A percentile compares a stretch with the other conserved stretches of the same genome.
Evolutionary conservation across 441 rosid species (phyloP).

Genomic region (Croton setiger): DNA sequence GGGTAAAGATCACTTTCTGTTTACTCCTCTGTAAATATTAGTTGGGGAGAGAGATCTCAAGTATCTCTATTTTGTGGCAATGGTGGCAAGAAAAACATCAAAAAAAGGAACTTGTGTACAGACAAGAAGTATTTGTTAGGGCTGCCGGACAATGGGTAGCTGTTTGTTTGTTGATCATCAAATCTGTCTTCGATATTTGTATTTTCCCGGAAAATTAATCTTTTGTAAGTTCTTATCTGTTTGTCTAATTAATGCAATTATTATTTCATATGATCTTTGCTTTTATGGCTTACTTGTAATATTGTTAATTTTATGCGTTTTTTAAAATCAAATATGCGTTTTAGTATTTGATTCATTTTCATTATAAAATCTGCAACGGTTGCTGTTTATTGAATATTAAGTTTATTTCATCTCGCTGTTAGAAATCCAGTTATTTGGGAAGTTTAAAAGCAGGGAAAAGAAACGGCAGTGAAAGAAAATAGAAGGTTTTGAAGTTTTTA

Average conservation of each 20-base stretch:
- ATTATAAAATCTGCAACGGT: too few relatives aligned
- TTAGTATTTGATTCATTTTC: too few relatives aligned
- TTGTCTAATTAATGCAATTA: conserved; percentile 21
- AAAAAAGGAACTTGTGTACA: conserved; percentile 13
- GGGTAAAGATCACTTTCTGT: not conserved
- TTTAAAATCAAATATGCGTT: not conserved
- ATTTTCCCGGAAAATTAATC: not conserved
- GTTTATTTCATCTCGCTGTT: too few relatives aligned
- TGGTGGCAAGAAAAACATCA: not conserved
- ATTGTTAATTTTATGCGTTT: not conserved
- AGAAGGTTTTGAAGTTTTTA: too few relatives aligned
- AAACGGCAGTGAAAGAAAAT: too few relatives aligned
- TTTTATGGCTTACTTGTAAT: not conserved
- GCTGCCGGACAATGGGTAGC: conserved; percentile 32
- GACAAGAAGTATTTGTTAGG: conserved; percentile 18
- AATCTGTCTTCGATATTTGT: conserved; percentile 13
- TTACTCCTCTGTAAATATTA: conserved; percentile 26
- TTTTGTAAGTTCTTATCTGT: conserved; percentile 9
- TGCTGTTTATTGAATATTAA: too few relatives aligned
- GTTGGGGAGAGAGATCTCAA: conserved; percentile 19
- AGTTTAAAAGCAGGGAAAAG: too few relatives aligned
- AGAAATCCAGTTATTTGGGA: too few relatives aligned
- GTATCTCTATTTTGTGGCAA: conserved; percentile 16
- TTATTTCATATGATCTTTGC: not conserved
- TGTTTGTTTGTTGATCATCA: conserved; percentile 16